Evolutionary conservation across 2,329 filamentous ascomycete genomes (phyloP), one percentile per base, ranked within the genome.

Genomic region (Alternaria gansuensis): DNA sequence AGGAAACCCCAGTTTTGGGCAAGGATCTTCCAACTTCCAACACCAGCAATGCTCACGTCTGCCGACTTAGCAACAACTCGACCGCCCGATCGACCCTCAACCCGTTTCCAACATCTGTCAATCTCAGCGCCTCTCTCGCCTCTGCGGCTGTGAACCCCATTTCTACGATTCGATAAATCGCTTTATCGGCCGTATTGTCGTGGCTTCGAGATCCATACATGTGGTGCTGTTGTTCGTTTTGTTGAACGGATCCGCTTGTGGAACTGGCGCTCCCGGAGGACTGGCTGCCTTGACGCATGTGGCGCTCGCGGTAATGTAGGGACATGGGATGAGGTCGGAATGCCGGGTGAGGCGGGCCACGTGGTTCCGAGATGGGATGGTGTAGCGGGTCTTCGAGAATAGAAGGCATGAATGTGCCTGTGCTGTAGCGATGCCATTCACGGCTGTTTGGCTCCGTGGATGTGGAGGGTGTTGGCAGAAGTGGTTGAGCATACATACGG

Each of bases 71-170:
- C 61, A 89, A 74, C 56, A 87, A 68, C 57, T 85, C 82, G 23
- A 88, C 82, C 0, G 87, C 87, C 4, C 82, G 80, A 65, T 87
- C 81, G 9, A 85, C 79, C 56, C 87, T 78, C 62, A 88, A 76
- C 0, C 85, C 85, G 62, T 87, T 84, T 0, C 86, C 87, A 13
- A 81, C 82, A 70, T 88, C 87, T 5, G 86, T 88, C 65, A 83
- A 81, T 39, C 82, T 81, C 17, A 89, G 75, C 17, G 87, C 87
- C 66, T 83, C 81, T 57, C 83, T 82, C 7, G 85, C 86, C 62
- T 86, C 80, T 17, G 81, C 80, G 14, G 82, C 76, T 7, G 80
- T 80, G 63, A 88, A 89, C 0, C 87, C 87, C 72, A 88, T 84
- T 34, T 86, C 82, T 5, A 87, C 84, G 55, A 89, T 83, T 40